Conservation (phyloP, 2,329 filamentous ascomycete species). For the Alternaria triticimaculans region DNA sequence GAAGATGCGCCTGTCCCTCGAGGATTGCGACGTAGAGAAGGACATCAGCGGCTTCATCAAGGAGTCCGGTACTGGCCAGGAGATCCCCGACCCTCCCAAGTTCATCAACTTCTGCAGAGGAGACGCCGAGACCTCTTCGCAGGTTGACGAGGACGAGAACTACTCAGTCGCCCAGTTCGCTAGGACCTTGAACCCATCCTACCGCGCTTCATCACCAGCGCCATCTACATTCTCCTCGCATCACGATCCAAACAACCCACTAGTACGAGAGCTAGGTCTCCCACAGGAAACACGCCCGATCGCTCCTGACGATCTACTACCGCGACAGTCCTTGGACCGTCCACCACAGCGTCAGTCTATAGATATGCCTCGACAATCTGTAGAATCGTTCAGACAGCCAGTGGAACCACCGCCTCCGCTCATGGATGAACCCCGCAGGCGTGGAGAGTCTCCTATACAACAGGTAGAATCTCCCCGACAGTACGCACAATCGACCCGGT, state of each 20-base stretch:
- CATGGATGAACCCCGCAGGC: conserved; percentile 2
- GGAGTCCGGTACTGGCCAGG: conserved; percentile 88
- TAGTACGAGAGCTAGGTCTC: conserved; percentile 73
- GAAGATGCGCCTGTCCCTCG: conserved; percentile 90
- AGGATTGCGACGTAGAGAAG: conserved; percentile 96
- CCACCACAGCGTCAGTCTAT: conserved; percentile 4
- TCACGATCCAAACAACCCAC: conserved; percentile 78
- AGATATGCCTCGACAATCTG: conserved; percentile 4
- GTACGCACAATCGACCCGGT: conserved; percentile 2
- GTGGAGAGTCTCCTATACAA: not conserved
- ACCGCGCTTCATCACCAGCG: conserved; percentile 93
- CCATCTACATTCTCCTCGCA: conserved; percentile 93
- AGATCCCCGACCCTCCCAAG: conserved; percentile 95
- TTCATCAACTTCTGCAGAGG: conserved; percentile 99
- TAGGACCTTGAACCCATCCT: conserved; percentile 92
- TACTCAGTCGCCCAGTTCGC: conserved; percentile 98
- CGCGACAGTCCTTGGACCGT: conserved; percentile 20
- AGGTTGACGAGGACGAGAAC: conserved; percentile 81
- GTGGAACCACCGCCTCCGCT: not conserved
- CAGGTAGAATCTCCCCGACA: not conserved
- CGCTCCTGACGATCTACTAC: conserved; percentile 31
- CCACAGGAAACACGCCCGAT: conserved; percentile 42
- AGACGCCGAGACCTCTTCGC: conserved; percentile 81
- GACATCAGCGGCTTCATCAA: conserved; percentile 90
- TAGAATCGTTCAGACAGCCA: conserved; percentile 3